Evolutionary conservation across 2,329 filamentous ascomycete species (phyloP).

Genomic region (Xylaria sp.): DNA sequence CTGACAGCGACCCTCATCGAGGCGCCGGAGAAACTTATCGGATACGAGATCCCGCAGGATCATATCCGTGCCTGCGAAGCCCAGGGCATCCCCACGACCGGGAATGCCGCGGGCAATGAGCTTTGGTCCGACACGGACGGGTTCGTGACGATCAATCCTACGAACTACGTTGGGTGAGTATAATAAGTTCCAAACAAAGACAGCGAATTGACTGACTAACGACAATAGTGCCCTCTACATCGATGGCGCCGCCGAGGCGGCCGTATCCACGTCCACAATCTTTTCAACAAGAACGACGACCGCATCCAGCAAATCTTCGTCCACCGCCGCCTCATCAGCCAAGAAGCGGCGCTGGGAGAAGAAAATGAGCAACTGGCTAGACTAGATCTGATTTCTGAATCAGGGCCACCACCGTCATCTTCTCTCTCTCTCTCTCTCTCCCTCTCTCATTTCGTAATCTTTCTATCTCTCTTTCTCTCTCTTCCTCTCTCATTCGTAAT

Average conservation of each 20-base stretch:
- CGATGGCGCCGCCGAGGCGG: background rate
- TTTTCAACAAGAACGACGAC: background rate
- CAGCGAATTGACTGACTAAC: conserved; percentile 2
- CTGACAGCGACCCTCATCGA: conserved; percentile 52
- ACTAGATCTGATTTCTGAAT: background rate
- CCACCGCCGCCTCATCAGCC: background rate
- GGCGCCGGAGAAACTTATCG: conserved; percentile 51
- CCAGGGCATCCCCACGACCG: conserved; percentile 43
- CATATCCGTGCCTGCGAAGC: conserved; percentile 47
- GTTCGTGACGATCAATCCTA: conserved; percentile 29
- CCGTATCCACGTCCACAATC: background rate
- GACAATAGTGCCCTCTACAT: conserved; percentile 10
- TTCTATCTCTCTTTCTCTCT: no score
- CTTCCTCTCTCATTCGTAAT: no score
- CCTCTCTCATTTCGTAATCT: no score
- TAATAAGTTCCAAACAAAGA: background rate
- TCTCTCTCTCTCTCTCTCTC: no score
- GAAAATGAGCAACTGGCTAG: background rate
- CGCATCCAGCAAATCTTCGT: background rate
- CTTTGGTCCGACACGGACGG: conserved; percentile 27
- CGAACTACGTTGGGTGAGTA: conserved; percentile 27
- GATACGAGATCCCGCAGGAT: conserved; percentile 51
- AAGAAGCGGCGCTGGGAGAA: conserved; percentile 1
- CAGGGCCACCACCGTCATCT: background rate
- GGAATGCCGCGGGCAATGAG: conserved; percentile 58